phyloP scores from a whole-genome alignment of 73 alveolate species.

The Paramecium pentaurelia region DNA sequence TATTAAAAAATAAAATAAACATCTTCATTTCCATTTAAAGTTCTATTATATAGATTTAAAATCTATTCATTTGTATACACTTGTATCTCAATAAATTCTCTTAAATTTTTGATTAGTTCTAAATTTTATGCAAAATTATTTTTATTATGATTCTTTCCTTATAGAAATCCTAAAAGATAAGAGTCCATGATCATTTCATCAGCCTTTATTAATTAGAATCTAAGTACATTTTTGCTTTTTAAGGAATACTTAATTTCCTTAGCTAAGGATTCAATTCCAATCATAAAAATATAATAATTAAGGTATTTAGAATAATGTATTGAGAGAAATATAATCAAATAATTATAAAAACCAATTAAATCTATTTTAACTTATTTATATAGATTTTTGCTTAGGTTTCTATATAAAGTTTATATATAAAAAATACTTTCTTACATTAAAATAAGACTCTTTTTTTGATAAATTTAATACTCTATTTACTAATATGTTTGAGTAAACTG shows the following conservation, averaged over 20 bases:
- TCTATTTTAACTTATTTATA: no score
- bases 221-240: background rate
- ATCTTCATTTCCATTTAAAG: background rate
- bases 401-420: no score
- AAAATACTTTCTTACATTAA: no score
- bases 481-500: conserved; percentile 44
- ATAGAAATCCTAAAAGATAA: background rate
- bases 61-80: background rate
- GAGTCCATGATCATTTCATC: background rate
- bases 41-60: background rate
- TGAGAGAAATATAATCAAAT: no score
- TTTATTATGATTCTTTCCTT: background rate
- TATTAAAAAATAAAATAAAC: background rate
- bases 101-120: background rate
- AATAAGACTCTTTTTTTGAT: background rate
- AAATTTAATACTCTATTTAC: conserved; percentile 39
- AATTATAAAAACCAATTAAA: no score
- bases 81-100: background rate
- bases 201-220: background rate
- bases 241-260: background rate
- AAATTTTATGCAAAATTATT: background rate
- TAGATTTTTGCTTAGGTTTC: no score
- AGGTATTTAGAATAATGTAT: background rate
- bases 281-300: background rate
- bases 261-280: background rate